Evolutionary conservation across 805 yeast genomes (phyloP).

Genomic region (Komagataella mondaviorum): DNA sequence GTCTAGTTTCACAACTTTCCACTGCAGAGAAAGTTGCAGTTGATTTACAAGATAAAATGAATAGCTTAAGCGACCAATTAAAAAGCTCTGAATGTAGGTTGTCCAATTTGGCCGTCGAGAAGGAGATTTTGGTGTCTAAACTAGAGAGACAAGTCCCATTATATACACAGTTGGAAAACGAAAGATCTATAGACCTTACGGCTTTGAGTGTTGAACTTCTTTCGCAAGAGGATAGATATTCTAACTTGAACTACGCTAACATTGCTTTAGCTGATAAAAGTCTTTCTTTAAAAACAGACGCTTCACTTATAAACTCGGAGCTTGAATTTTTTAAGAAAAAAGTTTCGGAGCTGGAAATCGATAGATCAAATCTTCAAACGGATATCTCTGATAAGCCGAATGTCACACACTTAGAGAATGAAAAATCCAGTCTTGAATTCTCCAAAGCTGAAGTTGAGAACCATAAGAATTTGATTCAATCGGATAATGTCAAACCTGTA

Average conservation of each 20-base stretch:
- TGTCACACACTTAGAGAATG: background rate
- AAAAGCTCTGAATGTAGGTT: background rate
- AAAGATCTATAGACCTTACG: background rate
- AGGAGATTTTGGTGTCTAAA: background rate
- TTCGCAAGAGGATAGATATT: background rate
- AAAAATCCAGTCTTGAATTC: background rate
- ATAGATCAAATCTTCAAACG: background rate
- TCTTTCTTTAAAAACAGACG: background rate
- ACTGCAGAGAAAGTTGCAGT: too few species aligned
- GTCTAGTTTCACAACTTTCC: background rate
- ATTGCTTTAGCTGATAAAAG: background rate
- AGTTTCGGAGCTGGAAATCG: background rate
- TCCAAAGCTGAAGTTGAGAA: background rate
- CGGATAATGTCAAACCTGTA: background rate
- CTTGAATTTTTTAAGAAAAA: too few species aligned
- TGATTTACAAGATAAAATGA: background rate
- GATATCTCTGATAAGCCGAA: background rate
- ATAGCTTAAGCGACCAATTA: background rate
- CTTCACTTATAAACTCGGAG: background rate
- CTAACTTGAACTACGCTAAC: background rate
- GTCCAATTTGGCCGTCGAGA: background rate
- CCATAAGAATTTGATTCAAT: background rate
- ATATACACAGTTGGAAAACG: background rate
- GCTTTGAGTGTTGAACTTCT: background rate
- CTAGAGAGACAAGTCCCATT: background rate